Conservation (phyloP, 768 basidiomycete species). For the Plicaturopsis crispa region DNA sequence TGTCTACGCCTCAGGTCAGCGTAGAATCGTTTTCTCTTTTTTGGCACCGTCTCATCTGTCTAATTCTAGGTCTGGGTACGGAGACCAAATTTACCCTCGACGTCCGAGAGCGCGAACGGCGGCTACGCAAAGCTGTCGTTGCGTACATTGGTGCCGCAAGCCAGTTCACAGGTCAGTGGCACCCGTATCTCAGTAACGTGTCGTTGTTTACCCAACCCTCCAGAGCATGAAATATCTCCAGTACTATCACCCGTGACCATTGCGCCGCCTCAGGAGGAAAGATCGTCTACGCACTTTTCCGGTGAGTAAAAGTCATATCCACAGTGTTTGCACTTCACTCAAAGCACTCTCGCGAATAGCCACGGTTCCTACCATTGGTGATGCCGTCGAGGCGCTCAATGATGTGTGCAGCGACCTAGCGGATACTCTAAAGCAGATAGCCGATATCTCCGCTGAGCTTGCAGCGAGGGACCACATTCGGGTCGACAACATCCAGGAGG, state of each 20-base stretch:
- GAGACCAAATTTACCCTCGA: constrained; percentile 52
- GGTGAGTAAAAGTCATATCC: constrained; percentile 29
- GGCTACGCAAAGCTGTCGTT: constrained; percentile 54
- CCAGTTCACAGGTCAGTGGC: constrained; percentile 53
- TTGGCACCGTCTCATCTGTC: constrained; percentile 2
- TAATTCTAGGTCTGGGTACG: constrained; percentile 36
- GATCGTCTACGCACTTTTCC: constrained; percentile 46
- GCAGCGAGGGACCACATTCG: constrained; percentile 63
- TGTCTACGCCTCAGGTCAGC: constrained; percentile 46
- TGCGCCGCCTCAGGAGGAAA: constrained; percentile 50
- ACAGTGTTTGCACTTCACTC: not conserved
- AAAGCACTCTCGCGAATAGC: constrained; percentile 30
- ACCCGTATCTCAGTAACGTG: not conserved
- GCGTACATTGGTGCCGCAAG: constrained; percentile 66
- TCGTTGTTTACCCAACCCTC: not conserved
- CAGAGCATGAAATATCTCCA: constrained; percentile 66
- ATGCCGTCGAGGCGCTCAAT: constrained; percentile 61
- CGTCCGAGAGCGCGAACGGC: constrained; percentile 46
- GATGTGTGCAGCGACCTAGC: constrained; percentile 55
- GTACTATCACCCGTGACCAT: constrained; percentile 63
- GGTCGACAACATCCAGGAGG: constrained; percentile 67
- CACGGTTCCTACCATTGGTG: constrained; percentile 69
- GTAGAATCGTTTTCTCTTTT: not conserved
- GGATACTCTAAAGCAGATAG: constrained; percentile 55
- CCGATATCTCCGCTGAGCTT: constrained; percentile 63